Evolutionary conservation across 306 rosid species (phyloP), one percentile per base, ranked within the genome.

Genomic region (Cucurbita maxima): DNA sequence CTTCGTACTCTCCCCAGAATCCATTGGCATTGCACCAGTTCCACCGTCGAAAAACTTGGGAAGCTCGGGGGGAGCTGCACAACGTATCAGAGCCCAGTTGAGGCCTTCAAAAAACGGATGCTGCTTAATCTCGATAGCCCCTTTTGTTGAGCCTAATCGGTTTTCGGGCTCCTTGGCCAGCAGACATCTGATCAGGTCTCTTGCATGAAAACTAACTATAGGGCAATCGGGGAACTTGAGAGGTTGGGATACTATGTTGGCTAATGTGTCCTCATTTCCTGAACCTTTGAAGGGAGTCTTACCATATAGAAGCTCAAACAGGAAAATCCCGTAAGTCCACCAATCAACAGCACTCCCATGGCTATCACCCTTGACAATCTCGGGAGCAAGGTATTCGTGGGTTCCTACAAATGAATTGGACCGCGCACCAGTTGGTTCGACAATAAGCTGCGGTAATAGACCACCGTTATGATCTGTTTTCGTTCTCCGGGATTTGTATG

Each of bases 351-450:
- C 87, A 69, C 84, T 94, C 50, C 99, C 99, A 52, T 94, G 99
- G 69, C 96, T 88, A 62, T 91, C 89, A 0, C 95, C 88, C 71
- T 88, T 91, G 81, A 94, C 81, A 74, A 94, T 91, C 88, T 95
- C 99, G 0, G 99, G 97, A 69, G 99, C 92, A 18, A 95, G 97
- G 87, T 95, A 95, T 73, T 95, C 97, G 51, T 95, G 93, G 55
- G 99, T 95, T 77, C 99, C 99, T 10, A 91, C 97, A 16, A 95
- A 90, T 44, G 97, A 95, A 83, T 94, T 91, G 6, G 99, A 94
- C 45, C 96, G 96, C 43, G 92, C 97, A 47, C 79, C 77, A 4
- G 95, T 91, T 63, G 97, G 99, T 81, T 95, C 97, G 57, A 84
- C 99, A 1, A 95, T 97, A 43, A 91, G 91, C 83, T 89, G 97